Evolutionary conservation across 2,329 filamentous ascomycete species (phyloP).

Genomic region (Sporothrix dimorphospora): DNA sequence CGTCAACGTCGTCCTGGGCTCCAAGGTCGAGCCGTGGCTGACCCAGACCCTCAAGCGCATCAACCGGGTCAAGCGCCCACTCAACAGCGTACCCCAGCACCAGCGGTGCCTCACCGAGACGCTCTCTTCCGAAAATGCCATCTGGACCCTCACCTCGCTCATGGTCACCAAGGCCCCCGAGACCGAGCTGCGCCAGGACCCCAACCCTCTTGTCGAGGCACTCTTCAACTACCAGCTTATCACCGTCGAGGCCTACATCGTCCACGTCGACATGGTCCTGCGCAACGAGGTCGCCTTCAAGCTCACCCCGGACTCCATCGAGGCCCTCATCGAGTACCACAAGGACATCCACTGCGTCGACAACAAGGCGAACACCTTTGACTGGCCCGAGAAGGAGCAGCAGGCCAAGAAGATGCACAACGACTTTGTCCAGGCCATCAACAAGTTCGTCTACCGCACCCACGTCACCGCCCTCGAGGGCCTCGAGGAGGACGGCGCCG

Average conservation of each 20-base stretch:
- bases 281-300: slow-evolving; percentile 98
- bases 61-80: slow-evolving; percentile 92
- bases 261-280: slow-evolving; percentile 98
- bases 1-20: slow-evolving; percentile 90
- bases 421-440: slow-evolving; percentile 93
- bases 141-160: slow-evolving; percentile 91
- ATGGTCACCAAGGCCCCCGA: slow-evolving; percentile 92
- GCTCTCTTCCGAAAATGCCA: slow-evolving; percentile 83
- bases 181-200: slow-evolving; percentile 78
- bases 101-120: slow-evolving; percentile 94
- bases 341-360: slow-evolving; percentile 93
- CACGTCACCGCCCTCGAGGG: slow-evolving; percentile 89
- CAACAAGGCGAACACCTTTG: slow-evolving; percentile 83
- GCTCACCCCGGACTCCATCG: slow-evolving; percentile 92
- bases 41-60: slow-evolving; percentile 96
- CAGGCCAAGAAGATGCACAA: slow-evolving; percentile 98
- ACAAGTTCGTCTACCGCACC: slow-evolving; percentile 94
- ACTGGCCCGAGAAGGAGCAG: slow-evolving; percentile 95
- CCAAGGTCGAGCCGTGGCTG: slow-evolving; percentile 94
- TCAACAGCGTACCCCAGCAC: slow-evolving; percentile 96
- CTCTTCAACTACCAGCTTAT: slow-evolving; percentile 92
- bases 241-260: slow-evolving; percentile 95
- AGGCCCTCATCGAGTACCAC: slow-evolving; percentile 91
- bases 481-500: slow-evolving; percentile 92
- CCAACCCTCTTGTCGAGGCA: slow-evolving; percentile 81